Evolutionary conservation across 2,329 filamentous ascomycete species (phyloP), one percentile per base, ranked within the genome.

Genomic region (Podosphaera fusca): DNA sequence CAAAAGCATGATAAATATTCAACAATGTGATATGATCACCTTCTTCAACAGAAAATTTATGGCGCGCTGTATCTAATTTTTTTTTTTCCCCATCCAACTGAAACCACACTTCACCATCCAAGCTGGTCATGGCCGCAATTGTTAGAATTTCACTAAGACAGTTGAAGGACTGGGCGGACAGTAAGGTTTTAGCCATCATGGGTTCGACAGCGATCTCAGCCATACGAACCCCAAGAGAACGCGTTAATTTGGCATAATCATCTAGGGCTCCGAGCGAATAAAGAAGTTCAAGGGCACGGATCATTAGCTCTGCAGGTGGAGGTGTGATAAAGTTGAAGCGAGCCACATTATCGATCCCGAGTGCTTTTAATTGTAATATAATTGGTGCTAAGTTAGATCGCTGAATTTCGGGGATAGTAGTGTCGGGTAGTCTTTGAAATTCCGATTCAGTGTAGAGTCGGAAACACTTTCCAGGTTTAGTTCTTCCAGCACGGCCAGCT

Each of bases 301-400:
- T 80, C 69, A 96, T 79, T 35, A 95, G 79, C 64, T 90, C 82
- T 0, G 88, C 80, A 0, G 92, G 88, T 9, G 92, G 92, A 2
- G 87, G 75, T 2, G 86, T 90, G 55, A 95, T 72, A 67, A 90
- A 98, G 64, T 89, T 82, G 68, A 96, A 98, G 3, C 87, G 82
- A 4, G 87, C 80, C 38, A 96, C 82, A 63, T 98, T 96, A 68
- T 95, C 89, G 62, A 96, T 94, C 0, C 92, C 92, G 1, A 98
- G 74, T 1, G 92, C 90, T 70, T 96, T 95, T 45, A 98, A 80
- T 65, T 96, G 90, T 49, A 98, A 75, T 45, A 96, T 78, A 2
- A 88, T 81, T 0, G 88, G 86, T 0, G 90, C 88, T 30, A 98
- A 76, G 65, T 96, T 94, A 1, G 86, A 89, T 55, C 92, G 80